A percentile compares a stretch with the other conserved stretches of the same genome.
Evolutionary conservation across 1,139 yeast genomes (phyloP).

Genomic region (Blastobotrys petasosporus): DNA sequence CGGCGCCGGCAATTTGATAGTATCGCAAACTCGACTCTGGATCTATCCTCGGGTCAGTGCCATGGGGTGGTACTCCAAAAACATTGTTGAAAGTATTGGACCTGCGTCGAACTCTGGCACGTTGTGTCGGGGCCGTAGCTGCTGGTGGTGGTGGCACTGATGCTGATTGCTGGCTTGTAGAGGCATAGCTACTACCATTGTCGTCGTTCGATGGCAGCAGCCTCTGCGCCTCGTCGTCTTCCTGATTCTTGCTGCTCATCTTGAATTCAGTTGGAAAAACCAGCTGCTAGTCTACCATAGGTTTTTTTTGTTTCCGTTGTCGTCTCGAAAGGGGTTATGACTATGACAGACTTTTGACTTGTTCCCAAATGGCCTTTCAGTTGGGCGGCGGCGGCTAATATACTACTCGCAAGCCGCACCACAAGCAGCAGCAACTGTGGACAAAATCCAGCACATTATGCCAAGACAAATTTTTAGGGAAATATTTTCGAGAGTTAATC

Average conservation of each 20-base stretch:
- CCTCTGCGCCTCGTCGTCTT: background rate
- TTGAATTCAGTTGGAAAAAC: background rate
- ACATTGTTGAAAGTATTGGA: constrained; percentile 11
- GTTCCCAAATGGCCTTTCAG: too few relatives aligned
- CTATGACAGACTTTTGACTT: too few relatives aligned
- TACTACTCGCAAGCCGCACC: too few relatives aligned
- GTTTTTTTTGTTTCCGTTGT: too few relatives aligned
- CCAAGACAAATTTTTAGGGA: too few relatives aligned
- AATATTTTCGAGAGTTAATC: too few relatives aligned
- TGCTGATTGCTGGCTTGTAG: background rate
- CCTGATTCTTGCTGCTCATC: background rate
- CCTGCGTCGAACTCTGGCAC: background rate
- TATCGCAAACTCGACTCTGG: background rate
- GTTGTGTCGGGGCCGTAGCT: background rate
- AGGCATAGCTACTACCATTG: background rate
- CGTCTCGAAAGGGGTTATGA: too few relatives aligned
- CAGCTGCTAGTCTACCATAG: background rate
- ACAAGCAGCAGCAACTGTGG: too few relatives aligned
- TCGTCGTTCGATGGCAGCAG: background rate
- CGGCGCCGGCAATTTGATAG: constrained; percentile 13
- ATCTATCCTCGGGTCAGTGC: constrained; percentile 5
- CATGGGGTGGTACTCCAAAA: constrained; percentile 21
- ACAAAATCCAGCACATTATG: too few relatives aligned
- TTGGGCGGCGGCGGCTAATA: too few relatives aligned
- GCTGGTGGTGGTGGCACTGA: background rate